A percentile compares a stretch with the other conserved stretches of the same genome.
phyloP scores from a whole-genome alignment of 495 filamentous ascomycete species.

The Xylaria longipes region DNA sequence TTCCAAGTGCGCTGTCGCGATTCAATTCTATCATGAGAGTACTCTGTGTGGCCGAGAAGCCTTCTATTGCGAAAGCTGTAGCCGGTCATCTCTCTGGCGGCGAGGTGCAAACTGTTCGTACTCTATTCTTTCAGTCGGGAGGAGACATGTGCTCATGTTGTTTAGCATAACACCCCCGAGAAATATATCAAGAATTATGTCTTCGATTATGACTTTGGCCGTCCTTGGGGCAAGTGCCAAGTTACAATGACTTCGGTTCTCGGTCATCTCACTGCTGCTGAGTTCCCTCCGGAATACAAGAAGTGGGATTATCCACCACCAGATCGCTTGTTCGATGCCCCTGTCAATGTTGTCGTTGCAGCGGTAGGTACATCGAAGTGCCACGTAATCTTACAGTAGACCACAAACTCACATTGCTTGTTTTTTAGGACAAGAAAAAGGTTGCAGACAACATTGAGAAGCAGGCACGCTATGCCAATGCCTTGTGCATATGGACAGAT shows the following conservation, averaged over 20 bases:
- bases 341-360: constrained; percentile 68
- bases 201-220: constrained; percentile 86
- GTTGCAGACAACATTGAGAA: constrained; percentile 85
- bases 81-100: constrained; percentile 86
- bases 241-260: constrained; percentile 93
- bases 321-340: constrained; percentile 80
- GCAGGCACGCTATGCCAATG: constrained; percentile 71
- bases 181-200: constrained; percentile 92
- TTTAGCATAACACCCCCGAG: constrained; percentile 62
- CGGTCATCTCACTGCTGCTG: constrained; percentile 78
- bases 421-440: constrained; percentile 71
- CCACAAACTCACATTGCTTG: constrained; percentile 24
- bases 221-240: constrained; percentile 77
- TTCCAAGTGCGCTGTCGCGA: constrained; percentile 17
- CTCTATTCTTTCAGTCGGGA: neutral
- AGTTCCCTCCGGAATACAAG: constrained; percentile 73
- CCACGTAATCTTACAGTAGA: neutral
- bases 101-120: constrained; percentile 70
- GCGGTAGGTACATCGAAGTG: constrained; percentile 52
- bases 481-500: constrained; percentile 96
- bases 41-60: constrained; percentile 96
- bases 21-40: constrained; percentile 58
- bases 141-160: constrained; percentile 14
- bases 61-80: constrained; percentile 93
- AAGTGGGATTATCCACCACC: constrained; percentile 84